phyloP scores from a whole-genome alignment of 768 basidiomycete species.

The Russula vinacea region DNA sequence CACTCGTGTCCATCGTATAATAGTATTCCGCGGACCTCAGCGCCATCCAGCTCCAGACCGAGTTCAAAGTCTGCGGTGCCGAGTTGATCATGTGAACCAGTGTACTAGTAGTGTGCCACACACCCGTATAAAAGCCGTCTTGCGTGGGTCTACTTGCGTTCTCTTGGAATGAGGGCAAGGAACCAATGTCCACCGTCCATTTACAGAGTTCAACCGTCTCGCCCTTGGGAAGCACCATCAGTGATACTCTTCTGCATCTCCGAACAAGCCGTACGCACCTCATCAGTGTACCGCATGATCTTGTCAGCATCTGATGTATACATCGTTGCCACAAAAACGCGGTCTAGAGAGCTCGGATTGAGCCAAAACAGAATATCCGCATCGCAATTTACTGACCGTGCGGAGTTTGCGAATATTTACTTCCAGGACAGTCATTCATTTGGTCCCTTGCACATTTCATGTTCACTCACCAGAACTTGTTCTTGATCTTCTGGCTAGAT shows the following conservation, averaged over 20 bases:
- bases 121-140: slow-evolving; percentile 78
- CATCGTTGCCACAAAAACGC: slow-evolving; percentile 75
- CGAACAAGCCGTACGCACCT: slow-evolving; percentile 40
- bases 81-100: neutral
- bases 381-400: slow-evolving; percentile 42
- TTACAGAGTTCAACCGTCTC: slow-evolving; percentile 73
- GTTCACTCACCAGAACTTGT: slow-evolving; percentile 70
- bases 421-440: slow-evolving; percentile 34
- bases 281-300: slow-evolving; percentile 81
- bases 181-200: slow-evolving; percentile 82
- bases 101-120: slow-evolving; percentile 27
- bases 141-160: slow-evolving; percentile 55
- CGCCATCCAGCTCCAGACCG: slow-evolving; percentile 79
- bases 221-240: slow-evolving; percentile 41
- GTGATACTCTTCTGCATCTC: slow-evolving; percentile 3
- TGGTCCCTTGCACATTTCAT: neutral
- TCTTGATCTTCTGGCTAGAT: slow-evolving; percentile 70
- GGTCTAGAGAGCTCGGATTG: slow-evolving; percentile 47
- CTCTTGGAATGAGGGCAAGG: slow-evolving; percentile 74
- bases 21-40: slow-evolving; percentile 79
- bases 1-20: slow-evolving; percentile 75
- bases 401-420: slow-evolving; percentile 65
- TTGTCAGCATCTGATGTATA: slow-evolving; percentile 74
- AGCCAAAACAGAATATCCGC: slow-evolving; percentile 16
- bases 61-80: slow-evolving; percentile 68